Evolutionary conservation across 2,329 filamentous ascomycete species (phyloP), one percentile per base, ranked within the genome.

Genomic region (Nectriaceae sp.): DNA sequence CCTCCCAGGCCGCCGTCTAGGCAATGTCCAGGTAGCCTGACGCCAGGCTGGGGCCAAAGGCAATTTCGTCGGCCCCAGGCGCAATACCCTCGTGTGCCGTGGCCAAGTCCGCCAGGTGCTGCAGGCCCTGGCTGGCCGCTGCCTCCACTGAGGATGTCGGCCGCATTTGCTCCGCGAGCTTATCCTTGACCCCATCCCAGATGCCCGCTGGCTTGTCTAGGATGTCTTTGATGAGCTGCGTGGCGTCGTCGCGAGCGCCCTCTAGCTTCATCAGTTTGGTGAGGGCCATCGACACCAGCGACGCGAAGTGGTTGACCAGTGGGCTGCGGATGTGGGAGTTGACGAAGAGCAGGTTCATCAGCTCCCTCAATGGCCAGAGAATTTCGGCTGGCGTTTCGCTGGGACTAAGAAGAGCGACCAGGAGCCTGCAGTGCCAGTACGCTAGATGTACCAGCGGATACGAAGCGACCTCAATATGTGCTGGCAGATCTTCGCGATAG

Each of bases 381-480:
- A 85, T 74, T 49, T 87, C 79, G 2, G 74, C 69, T 0, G 81
- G 74, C 35, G 79, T 78, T 1, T 78, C 74, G 11, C 75, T 75
- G 1, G 81, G 77, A 31, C 78, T 80, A 45, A 85, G 72, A 3
- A 88, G 75, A 43, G 84, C 82, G 10, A 82, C 75, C 16, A 90
- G 72, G 8, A 89, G 74, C 52, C 84, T 82, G 55, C 82, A 77
- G 64, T 89, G 85, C 80, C 87, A 88, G 67, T 88, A 89, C 16
- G 80, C 80, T 20, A 90, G 74, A 56, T 87, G 82, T 2, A 89
- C 74, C 24, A 86, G 63, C 3, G 81, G 80, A 41, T 78, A 73
- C 3, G 73, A 69, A 0, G 69, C 62, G 4, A 77, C 75, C 19
- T 81, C 80, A 21, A 85, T 71, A 37, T 76, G 75, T 11, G 74